Conservation (phyloP, 129 eudicot species). For the Centella asiatica region DNA sequence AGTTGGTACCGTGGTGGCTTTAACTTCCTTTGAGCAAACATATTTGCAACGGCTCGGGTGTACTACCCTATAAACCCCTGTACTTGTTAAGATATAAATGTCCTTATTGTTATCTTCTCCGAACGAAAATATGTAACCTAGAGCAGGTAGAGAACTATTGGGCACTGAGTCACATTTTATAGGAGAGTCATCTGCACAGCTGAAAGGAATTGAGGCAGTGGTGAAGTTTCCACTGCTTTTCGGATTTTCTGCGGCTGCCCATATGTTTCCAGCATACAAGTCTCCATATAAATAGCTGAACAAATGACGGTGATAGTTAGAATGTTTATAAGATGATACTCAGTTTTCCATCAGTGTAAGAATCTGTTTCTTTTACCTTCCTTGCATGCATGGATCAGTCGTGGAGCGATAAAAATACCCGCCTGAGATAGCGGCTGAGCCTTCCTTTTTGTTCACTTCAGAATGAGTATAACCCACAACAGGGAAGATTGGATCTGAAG, state of each 20-base stretch:
- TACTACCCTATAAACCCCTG: conserved; percentile 72
- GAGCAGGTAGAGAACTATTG: conserved; percentile 47
- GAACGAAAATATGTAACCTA: conserved; percentile 58
- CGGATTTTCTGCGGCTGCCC: conserved; percentile 79
- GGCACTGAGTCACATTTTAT: conserved; percentile 52
- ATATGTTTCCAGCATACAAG: conserved; percentile 53
- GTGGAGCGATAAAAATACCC: conserved; percentile 67
- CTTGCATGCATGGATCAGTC: conserved; percentile 88
- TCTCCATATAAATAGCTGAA: conserved; percentile 76
- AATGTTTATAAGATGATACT: neutral
- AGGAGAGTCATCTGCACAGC: conserved; percentile 72
- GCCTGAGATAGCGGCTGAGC: conserved; percentile 85
- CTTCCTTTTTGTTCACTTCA: conserved; percentile 53
- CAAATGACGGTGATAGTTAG: conserved; percentile 9
- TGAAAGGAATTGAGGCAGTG: conserved; percentile 43
- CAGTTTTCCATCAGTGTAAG: neutral
- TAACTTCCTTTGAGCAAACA: conserved; percentile 63
- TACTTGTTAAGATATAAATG: conserved; percentile 46
- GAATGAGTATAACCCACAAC: conserved; percentile 63
- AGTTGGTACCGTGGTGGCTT: conserved; percentile 14
- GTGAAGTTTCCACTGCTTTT: conserved; percentile 72
- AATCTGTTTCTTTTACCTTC: conserved; percentile 39
- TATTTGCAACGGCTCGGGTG: conserved; percentile 80
- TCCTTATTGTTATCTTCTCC: conserved; percentile 73
- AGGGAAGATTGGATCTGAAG: conserved; percentile 54